Percentiles rank a stretch among this genome's conserved stretches.
Evolutionary conservation across 1,284 basidiomycete genomes (phyloP).

Genomic region (Naganishia albida): DNA sequence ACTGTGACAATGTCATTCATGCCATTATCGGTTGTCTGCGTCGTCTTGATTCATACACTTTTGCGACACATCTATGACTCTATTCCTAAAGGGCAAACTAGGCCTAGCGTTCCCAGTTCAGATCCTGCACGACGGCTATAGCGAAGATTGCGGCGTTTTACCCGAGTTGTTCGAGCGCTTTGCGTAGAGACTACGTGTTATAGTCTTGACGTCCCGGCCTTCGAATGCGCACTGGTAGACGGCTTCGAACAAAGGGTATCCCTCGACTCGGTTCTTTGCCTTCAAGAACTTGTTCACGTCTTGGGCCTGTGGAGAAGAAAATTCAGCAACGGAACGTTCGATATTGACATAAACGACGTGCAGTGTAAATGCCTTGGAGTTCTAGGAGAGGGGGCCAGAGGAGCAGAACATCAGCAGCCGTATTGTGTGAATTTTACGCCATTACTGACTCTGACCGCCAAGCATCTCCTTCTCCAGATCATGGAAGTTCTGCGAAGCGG

Average conservation of each 20-base stretch:
- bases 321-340: not conserved
- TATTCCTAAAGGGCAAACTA: too few species aligned
- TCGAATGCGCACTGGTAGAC: constrained; percentile 56
- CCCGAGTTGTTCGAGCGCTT: not conserved
- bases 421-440: constrained; percentile 38
- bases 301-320: constrained; percentile 44
- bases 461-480: constrained; percentile 60
- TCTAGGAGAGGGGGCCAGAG: constrained; percentile 40
- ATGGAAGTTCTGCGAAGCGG: constrained; percentile 50
- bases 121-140: not conserved
- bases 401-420: constrained; percentile 7
- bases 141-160: not conserved
- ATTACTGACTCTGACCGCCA: constrained; percentile 59
- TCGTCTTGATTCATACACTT: too few species aligned
- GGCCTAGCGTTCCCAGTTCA: too few species aligned
- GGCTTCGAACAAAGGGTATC: constrained; percentile 60
- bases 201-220: constrained; percentile 50
- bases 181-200: constrained; percentile 46
- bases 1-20: too few species aligned
- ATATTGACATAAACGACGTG: constrained; percentile 35
- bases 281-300: constrained; percentile 59
- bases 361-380: constrained; percentile 58
- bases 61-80: too few species aligned
- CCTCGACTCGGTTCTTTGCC: constrained; percentile 55
- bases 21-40: too few species aligned